Base-by-base conservation (phyloP, 2,329 filamentous ascomycete genomes). In the Apiospora pterosperma region DNA sequence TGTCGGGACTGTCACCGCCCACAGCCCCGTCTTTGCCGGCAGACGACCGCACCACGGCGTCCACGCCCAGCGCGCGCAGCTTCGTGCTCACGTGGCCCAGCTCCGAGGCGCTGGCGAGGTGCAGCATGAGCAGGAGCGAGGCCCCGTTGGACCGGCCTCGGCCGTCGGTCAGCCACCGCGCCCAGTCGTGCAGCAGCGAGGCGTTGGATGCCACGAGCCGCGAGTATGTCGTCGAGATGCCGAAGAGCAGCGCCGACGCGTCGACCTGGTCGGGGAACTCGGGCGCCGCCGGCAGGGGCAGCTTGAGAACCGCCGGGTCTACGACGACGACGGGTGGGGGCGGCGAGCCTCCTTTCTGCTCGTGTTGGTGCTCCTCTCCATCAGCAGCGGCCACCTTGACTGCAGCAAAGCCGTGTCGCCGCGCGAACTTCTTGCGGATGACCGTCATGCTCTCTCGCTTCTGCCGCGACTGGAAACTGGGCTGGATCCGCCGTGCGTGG, bases 91-190 rank as follows among this genome's bases (percentile, higher is more conserved):
- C 67, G 16, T 74, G 69, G 34, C 70, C 65, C 0, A 76, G 70
- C 63, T 84, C 75, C 2, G 69, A 65, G 14, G 69, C 67, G 5
- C 71, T 71, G 1, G 78, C 79, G 38, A 75, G 75, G 59, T 83
- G 78, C 41, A 84, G 73, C 19, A 77, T 72, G 38, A 84, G 71
- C 19, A 82, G 68, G 14, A 83, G 68, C 5, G 73, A 76, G 3
- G 80, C 81, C 12, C 82, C 81, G 65, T 82, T 83, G 2, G 77
- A 78, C 14, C 70, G 68, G 3, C 76, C 74, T 10, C 73, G 73
- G 4, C 78, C 78, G 55, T 80, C 74, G 0, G 82, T 82, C 63
- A 83, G 75, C 80, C 80, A 83, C 3, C 80, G 75, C 41, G 78
- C 73, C 81, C 81, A 83, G 64, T 79, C 77, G 48, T 73, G 73